These are phyloP conservation scores for Cystobasidium pallidum DNA, from an alignment of 1,284 basidiomycete species.

Conservation along the genomic window DNA sequence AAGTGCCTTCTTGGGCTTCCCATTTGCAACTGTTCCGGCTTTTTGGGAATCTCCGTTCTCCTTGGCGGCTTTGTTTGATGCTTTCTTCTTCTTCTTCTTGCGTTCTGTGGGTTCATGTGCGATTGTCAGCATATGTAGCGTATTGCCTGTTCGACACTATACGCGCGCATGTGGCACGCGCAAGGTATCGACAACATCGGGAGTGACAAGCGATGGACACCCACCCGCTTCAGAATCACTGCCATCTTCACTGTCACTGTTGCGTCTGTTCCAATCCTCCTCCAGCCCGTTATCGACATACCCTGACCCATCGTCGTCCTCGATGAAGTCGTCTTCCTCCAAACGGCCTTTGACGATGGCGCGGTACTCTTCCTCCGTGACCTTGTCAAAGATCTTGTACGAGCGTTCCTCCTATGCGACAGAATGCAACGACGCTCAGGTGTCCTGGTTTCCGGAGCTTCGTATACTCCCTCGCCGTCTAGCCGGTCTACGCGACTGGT, in stretches of 20 bases:
- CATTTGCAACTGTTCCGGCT: constrained; percentile 30
- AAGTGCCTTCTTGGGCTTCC: constrained; percentile 49
- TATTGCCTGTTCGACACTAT: not conserved
- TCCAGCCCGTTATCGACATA: constrained; percentile 97
- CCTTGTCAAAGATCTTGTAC: constrained; percentile 82
- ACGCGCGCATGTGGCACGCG: not conserved
- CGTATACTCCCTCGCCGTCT: constrained; percentile 14
- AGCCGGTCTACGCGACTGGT: constrained; percentile 26
- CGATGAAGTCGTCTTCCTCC: constrained; percentile 91
- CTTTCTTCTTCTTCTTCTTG: constrained; percentile 47
- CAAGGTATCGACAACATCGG: not conserved
- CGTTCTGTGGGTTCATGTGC: constrained; percentile 18
- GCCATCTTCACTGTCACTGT: constrained; percentile 59
- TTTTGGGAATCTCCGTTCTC: constrained; percentile 44
- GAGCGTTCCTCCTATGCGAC: constrained; percentile 63
- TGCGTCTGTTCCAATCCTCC: constrained; percentile 66
- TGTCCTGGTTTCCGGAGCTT: not conserved
- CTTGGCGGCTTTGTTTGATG: constrained; percentile 45
- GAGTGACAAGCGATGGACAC: constrained; percentile 22
- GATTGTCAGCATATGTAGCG: not conserved
- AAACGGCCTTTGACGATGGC: constrained; percentile 81
- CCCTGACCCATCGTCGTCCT: constrained; percentile 87
- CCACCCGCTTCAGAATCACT: constrained; percentile 56
- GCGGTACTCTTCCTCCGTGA: constrained; percentile 88
- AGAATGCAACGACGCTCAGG: not conserved